These are phyloP conservation scores for Sclerotinia spermophila DNA, from an alignment of 2,329 filamentous ascomycete species.

Conservation along the genomic window DNA sequence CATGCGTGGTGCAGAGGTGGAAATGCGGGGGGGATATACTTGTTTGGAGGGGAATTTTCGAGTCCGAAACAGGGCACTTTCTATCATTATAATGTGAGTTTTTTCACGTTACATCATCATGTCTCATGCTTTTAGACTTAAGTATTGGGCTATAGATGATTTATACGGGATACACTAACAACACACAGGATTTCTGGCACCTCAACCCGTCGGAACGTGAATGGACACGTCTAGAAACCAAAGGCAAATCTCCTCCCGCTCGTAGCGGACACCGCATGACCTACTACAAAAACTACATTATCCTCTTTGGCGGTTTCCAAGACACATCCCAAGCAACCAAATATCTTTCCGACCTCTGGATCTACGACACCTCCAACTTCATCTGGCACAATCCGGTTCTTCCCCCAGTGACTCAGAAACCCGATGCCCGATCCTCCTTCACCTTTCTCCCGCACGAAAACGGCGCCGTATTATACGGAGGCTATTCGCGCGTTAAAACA, in stretches of 20 bases:
- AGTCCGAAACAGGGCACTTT: constrained; percentile 97
- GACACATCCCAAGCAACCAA: constrained; percentile 94
- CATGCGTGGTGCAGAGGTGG: constrained; percentile 93
- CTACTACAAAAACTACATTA: constrained; percentile 93
- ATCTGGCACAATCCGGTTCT: constrained; percentile 76
- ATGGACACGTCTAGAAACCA: constrained; percentile 83
- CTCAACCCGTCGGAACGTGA: constrained; percentile 80
- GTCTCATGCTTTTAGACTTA: background rate
- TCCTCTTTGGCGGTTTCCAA: constrained; percentile 95
- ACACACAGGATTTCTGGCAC: constrained; percentile 65
- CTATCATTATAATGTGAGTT: constrained; percentile 83
- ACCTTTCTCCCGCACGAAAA: constrained; percentile 86
- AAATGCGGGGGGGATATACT: constrained; percentile 76
- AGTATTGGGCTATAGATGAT: background rate
- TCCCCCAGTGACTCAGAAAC: constrained; percentile 77
- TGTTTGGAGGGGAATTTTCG: constrained; percentile 96
- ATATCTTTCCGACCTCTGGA: constrained; percentile 89
- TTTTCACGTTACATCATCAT: background rate
- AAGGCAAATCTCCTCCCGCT: constrained; percentile 75
- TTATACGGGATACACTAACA: background rate
- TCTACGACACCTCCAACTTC: constrained; percentile 88
- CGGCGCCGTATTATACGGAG: constrained; percentile 86
- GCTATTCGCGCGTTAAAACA: constrained; percentile 87
- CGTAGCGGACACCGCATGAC: constrained; percentile 94
- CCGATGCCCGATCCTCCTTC: constrained; percentile 87